Evolutionary conservation across 2,329 filamentous ascomycete species (phyloP).

Genomic region (Pyricularia grisea): DNA sequence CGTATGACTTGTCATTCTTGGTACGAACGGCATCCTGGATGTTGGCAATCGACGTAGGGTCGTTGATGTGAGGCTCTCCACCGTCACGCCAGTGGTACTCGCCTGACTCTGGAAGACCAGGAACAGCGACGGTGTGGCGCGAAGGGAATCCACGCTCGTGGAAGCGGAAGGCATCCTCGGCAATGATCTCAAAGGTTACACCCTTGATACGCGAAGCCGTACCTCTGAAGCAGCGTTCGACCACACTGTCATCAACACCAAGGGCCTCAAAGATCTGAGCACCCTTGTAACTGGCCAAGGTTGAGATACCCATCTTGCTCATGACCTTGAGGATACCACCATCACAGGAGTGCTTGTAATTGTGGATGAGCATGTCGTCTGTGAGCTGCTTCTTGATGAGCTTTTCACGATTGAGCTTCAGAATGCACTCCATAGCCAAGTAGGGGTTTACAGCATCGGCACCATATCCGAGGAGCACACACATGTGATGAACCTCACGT

Average conservation of each 20-base stretch:
- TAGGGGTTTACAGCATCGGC: constrained; percentile 93
- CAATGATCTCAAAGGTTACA: constrained; percentile 87
- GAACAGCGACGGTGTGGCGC: constrained; percentile 63
- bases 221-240: constrained; percentile 90
- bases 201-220: constrained; percentile 92
- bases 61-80: constrained; percentile 90
- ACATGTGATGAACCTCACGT: constrained; percentile 97
- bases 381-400: constrained; percentile 83
- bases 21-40: constrained; percentile 93
- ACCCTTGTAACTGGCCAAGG: constrained; percentile 91
- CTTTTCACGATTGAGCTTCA: constrained; percentile 92
- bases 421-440: constrained; percentile 88
- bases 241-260: constrained; percentile 82
- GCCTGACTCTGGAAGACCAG: constrained; percentile 81
- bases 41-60: constrained; percentile 89
- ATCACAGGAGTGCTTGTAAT: constrained; percentile 95
- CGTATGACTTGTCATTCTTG: constrained; percentile 98
- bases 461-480: constrained; percentile 92
- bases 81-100: constrained; percentile 99
- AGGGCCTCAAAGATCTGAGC: constrained; percentile 97
- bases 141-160: constrained; percentile 90
- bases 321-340: constrained; percentile 97
- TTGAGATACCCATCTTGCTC: constrained; percentile 99
- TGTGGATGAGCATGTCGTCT: constrained; percentile 75
- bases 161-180: constrained; percentile 87